Base-by-base conservation (phyloP, 2,329 filamentous ascomycete genomes). In the Alternaria infectoria region DNA sequence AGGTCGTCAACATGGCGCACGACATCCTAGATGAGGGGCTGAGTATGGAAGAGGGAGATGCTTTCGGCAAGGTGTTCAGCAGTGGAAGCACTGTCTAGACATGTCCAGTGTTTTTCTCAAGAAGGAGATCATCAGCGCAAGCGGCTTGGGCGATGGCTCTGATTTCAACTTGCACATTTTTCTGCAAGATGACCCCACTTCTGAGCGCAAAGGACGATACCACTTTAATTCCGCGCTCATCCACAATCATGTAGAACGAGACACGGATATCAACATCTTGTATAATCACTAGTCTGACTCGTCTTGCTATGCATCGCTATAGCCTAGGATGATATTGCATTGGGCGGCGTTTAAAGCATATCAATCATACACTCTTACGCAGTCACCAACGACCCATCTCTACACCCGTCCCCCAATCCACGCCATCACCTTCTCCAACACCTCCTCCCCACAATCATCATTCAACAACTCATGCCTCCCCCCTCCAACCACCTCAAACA, bases 131-230 rank as follows among this genome's bases (percentile, higher is more conserved):
- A 99, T 99, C 84, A 90, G 88, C 80, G 92, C 95, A 81, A 96
- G 93, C 81, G 93, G 93, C 65, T 87, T 99, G 71, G 96, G 96
- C 71, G 95, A 98, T 82, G 96, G 96, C 66, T 93, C 92, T 70
- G 96, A 99, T 80, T 97, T 98, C 80, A 95, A 99, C 81, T 88
- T 99, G 57, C 90, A 93, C 69, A 96, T 99, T 71, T 97, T 94
- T 82, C 92, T 93, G 67, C 93, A 97, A 78, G 94, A 98, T 80
- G 91, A 77, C 32, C 74, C 90, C 69, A 92, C 89, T 79, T 93
- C 97, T 88, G 96, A 96, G 82, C 98, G 97, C 77, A 93, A 93
- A 97, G 73, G 96, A 99, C 84, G 96, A 99, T 79, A 98, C 96
- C 1, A 93, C 92, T n/a, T 94, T 97, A 72, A 97, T 99, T 57